Evolutionary conservation across 2,329 filamentous ascomycete genomes (phyloP).

Genomic region (Coniochaeta sp.): DNA sequence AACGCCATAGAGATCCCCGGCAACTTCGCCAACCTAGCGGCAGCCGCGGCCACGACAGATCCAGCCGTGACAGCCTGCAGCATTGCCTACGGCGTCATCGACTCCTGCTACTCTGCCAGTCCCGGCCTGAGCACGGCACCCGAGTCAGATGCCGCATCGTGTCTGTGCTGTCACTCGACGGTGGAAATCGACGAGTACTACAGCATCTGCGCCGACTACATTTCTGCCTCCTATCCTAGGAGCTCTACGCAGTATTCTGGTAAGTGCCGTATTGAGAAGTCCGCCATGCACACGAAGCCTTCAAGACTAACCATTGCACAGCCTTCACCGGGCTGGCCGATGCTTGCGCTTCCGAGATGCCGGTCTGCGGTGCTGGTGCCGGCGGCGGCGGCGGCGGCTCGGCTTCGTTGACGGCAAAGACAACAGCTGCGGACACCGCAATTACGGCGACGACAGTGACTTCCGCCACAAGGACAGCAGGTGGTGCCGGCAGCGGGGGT

Average conservation of each 20-base stretch:
- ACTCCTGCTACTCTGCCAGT: neutral
- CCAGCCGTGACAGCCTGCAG: neutral
- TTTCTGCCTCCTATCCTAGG: neutral
- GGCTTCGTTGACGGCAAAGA: neutral
- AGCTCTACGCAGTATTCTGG: neutral
- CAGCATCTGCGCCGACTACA: neutral
- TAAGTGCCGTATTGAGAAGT: neutral
- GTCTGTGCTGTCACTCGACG: neutral
- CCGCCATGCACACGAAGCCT: too few relatives aligned
- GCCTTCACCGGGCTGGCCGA: neutral
- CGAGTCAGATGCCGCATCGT: neutral
- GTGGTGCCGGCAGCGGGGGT: neutral
- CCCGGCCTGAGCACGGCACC: neutral
- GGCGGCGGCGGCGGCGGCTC: neutral
- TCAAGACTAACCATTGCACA: neutral
- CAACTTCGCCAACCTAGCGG: neutral
- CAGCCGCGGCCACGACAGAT: neutral
- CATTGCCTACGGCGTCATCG: neutral
- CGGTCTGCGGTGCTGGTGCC: neutral
- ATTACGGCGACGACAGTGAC: neutral
- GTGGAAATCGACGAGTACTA: slow-evolving; percentile 1
- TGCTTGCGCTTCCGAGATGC: neutral
- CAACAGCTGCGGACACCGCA: neutral
- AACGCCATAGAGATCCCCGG: neutral
- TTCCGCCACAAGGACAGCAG: neutral